These are phyloP conservation scores for Ampelocalamus luodianensis DNA, from an alignment of 176 grass and related monocot species.

Conservation along the genomic window DNA sequence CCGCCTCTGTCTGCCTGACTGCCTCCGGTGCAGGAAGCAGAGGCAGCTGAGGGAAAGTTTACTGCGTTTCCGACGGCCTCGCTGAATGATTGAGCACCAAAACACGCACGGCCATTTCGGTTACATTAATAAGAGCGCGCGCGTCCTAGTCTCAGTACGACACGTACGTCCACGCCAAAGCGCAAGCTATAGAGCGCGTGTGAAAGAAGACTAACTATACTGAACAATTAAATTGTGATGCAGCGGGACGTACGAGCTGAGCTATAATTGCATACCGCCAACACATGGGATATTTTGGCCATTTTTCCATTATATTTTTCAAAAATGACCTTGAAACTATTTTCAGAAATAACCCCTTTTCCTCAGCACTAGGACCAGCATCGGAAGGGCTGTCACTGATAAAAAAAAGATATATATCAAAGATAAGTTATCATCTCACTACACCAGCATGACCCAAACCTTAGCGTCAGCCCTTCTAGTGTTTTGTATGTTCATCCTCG, in stretches of 20 bases:
- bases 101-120: background rate
- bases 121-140: background rate
- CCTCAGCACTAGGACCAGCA: too few relatives aligned
- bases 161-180: background rate
- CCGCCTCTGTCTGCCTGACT: background rate
- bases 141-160: background rate
- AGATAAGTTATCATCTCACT: too few relatives aligned
- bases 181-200: background rate
- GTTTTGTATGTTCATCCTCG: too few relatives aligned
- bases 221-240: background rate
- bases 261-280: background rate
- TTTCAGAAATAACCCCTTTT: too few relatives aligned
- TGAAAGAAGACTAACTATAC: background rate
- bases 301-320: too few relatives aligned
- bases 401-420: too few relatives aligned
- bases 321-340: too few relatives aligned
- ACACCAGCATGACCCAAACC: too few relatives aligned
- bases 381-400: too few relatives aligned
- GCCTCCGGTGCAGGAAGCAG: slow-evolving; percentile 20
- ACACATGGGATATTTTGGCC: background rate
- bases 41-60: slow-evolving; percentile 11
- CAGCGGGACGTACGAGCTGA: background rate
- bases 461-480: too few relatives aligned
- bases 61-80: background rate
- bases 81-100: background rate